phyloP scores from a whole-genome alignment of 2,329 filamentous ascomycete genomes.

The Periconia digitata region DNA sequence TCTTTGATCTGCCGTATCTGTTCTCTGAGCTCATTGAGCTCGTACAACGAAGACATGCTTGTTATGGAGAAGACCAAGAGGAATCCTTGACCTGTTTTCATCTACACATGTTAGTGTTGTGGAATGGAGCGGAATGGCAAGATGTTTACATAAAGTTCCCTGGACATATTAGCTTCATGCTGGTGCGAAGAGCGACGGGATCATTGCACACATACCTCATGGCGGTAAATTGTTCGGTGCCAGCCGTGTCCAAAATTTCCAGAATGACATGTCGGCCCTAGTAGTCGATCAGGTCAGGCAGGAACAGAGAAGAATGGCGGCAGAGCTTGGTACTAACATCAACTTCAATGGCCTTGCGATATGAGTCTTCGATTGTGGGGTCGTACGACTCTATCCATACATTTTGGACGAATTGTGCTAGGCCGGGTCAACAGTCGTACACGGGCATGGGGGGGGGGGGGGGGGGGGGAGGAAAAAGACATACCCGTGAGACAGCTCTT shows the following conservation, averaged over 20 bases:
- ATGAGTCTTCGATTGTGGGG: slow-evolving; percentile 64
- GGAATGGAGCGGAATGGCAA: background rate
- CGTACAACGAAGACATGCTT: slow-evolving; percentile 77
- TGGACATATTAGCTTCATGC: slow-evolving; percentile 4
- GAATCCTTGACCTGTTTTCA: slow-evolving; percentile 92
- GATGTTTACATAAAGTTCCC: slow-evolving; percentile 25
- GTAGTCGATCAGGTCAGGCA: slow-evolving; percentile 7
- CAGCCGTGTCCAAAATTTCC: slow-evolving; percentile 89
- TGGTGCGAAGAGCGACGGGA: too few species aligned
- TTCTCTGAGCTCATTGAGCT: slow-evolving; percentile 78
- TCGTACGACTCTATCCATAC: slow-evolving; percentile 70
- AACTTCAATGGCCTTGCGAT: slow-evolving; percentile 66
- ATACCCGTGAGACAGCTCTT: slow-evolving; percentile 90
- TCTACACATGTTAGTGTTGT: slow-evolving; percentile 55
- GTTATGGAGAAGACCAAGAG: slow-evolving; percentile 91
- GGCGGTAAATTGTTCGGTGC: slow-evolving; percentile 80
- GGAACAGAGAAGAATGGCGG: background rate
- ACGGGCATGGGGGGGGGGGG: background rate
- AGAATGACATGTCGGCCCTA: slow-evolving; percentile 85
- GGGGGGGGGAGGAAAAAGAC: slow-evolving; percentile 17
- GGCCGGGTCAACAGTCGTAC: slow-evolving; percentile 15
- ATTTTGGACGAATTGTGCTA: slow-evolving; percentile 73
- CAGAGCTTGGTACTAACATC: slow-evolving; percentile 69
- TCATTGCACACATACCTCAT: too few species aligned
- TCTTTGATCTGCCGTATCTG: slow-evolving; percentile 92